Evolutionary conservation across 2,329 filamentous ascomycete species (phyloP), one percentile per base, ranked within the genome.

Genomic region (Cladosporium sp.): DNA sequence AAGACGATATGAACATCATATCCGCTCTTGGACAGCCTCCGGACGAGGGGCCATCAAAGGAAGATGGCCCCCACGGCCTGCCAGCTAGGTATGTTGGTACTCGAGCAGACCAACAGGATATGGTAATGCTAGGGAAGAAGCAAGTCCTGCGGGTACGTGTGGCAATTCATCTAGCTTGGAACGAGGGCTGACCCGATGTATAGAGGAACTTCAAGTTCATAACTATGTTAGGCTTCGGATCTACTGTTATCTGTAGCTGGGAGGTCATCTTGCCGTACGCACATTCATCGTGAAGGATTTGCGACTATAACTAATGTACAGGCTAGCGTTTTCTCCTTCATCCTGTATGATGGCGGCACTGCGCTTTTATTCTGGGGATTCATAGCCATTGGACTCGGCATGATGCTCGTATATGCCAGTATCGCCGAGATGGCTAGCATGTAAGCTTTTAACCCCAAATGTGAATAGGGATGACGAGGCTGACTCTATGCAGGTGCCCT

Each of bases 131-230:
- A 29, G 62, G 62, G 8, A 64, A 64, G 40, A 64, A 64, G 53
- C 62, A 64, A 11, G 62, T 64, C 18, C 28, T 64, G 7, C 53
- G 62, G 28, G 62, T 64, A 64, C 18, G 62, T 58, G 18, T 40
- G 21, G 14, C 33, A 14, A 21, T 37, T 10, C n/a, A 21, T 14
- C 28, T 23, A 18, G 29, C 29, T n/a, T 3, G 1, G 18, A 6
- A 29, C 23, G 21, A 10, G 5, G 16, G 40, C 53, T 64, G 21
- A 64, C n/a, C 11, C 10, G 40, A 46, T 1, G 40, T 12, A 14
- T 59, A 72, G 68, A 72, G 73, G 33, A 75, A 72, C 64, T 75
- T 75, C 66, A 69, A 66, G 18, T 72, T 75, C 62, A 67, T 74
- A 46, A 71, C 69, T 10, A 75, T 73, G 66, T 65, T 74, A 18